Conservation (phyloP, 441 rosid species). For the Eruca vesicaria region DNA sequence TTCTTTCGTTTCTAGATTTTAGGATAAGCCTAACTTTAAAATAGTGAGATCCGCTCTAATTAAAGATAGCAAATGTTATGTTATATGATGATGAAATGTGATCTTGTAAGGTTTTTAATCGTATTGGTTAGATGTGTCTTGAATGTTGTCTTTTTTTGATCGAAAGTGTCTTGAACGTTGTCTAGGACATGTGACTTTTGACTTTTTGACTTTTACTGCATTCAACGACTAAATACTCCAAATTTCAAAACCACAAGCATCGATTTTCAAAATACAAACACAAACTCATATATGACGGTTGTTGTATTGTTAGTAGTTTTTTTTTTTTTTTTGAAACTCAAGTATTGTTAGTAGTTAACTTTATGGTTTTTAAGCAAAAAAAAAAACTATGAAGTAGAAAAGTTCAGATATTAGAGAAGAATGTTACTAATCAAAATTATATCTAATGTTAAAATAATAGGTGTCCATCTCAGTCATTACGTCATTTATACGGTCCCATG, state of each 20-base stretch:
- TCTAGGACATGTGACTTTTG: not conserved
- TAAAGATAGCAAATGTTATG: not conserved
- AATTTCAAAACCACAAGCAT: too few species aligned
- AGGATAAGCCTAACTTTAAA: slow-evolving; percentile 16
- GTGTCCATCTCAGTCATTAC: not conserved
- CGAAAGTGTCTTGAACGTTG: slow-evolving; percentile 4
- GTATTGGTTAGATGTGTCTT: not conserved
- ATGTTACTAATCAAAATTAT: not conserved
- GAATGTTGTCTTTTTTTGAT: too few species aligned
- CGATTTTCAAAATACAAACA: not conserved
- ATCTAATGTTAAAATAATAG: not conserved
- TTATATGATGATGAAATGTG: slow-evolving; percentile 2
- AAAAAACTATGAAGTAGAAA: not conserved
- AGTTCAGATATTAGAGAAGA: not conserved
- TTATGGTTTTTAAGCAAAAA: not conserved
- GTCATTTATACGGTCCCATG: not conserved
- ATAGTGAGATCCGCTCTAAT: slow-evolving; percentile 8
- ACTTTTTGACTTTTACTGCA: too few species aligned
- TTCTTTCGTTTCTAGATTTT: too few species aligned
- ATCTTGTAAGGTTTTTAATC: not conserved
- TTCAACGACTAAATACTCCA: too few species aligned
- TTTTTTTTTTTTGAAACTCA: too few species aligned
- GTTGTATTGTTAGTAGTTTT: not conserved
- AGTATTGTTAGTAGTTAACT: not conserved
- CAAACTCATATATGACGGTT: not conserved